Conservation (phyloP, 1,139 yeast species). For the Geotrichum reessii region DNA sequence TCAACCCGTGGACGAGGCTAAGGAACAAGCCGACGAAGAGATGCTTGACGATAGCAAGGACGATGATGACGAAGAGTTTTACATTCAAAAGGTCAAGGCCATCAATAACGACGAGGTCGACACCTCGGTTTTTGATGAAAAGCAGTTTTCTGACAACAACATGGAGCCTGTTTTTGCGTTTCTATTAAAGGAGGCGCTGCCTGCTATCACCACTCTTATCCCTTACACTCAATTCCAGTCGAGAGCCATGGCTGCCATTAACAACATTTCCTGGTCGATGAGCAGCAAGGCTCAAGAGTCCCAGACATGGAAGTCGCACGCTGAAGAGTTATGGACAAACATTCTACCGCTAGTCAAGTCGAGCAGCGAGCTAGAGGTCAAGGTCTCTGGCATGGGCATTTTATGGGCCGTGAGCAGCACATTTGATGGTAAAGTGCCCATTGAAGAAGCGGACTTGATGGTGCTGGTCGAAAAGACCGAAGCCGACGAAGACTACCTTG, state of each 20-base stretch:
- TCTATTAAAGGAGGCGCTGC: constrained; percentile 3
- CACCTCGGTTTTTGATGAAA: constrained; percentile 11
- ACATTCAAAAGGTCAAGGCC: constrained; percentile 9
- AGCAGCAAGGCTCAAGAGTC: constrained; percentile 21
- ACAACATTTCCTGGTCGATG: constrained; percentile 46
- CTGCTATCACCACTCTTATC: constrained; percentile 1
- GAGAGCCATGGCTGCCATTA: constrained; percentile 59
- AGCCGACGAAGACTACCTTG: constrained; percentile 26
- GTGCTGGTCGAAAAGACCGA: constrained; percentile 20
- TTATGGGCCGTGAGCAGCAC: constrained; percentile 57
- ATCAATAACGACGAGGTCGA: constrained; percentile 6
- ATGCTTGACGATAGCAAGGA: constrained; percentile 18
- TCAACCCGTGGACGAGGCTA: constrained; percentile 21
- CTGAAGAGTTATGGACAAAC: constrained; percentile 30
- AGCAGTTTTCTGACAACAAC: not conserved
- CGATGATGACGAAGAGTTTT: constrained; percentile 15
- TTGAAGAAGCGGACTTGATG: constrained; percentile 20
- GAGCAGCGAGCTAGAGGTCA: constrained; percentile 36
- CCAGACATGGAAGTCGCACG: constrained; percentile 28
- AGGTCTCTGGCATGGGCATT: constrained; percentile 50
- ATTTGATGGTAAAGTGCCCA: constrained; percentile 37
- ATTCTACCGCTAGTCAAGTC: constrained; percentile 21
- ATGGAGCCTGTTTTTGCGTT: constrained; percentile 8
- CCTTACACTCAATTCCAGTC: constrained; percentile 30
- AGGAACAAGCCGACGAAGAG: constrained; percentile 20